A percentile compares a stretch with the other conserved stretches of the same genome.
Evolutionary conservation across 495 filamentous ascomycete species (phyloP).

Genomic region (Penicillium cinerascens): DNA sequence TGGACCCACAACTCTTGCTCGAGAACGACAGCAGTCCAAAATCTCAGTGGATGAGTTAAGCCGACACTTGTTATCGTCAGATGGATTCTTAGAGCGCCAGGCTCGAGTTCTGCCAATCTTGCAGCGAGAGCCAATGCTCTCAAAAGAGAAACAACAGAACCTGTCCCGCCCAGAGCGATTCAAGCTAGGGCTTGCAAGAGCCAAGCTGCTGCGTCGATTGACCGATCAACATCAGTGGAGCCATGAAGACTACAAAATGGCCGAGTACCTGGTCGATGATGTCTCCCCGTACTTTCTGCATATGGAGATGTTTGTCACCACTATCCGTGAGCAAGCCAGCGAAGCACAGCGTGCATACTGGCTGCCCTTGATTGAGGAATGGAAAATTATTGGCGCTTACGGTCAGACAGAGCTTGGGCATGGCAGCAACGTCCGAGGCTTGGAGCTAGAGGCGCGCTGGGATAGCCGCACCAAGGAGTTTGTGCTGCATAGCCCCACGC

Average conservation of each 20-base stretch:
- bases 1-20: slow-evolving; percentile 35
- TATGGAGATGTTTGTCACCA: slow-evolving; percentile 33
- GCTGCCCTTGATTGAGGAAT: slow-evolving; percentile 42
- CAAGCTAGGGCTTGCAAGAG: slow-evolving; percentile 44
- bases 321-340: slow-evolving; percentile 43
- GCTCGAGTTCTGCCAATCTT: slow-evolving; percentile 35
- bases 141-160: slow-evolving; percentile 42
- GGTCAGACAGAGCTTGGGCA: slow-evolving; percentile 49
- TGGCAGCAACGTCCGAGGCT: slow-evolving; percentile 45
- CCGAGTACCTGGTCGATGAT: slow-evolving; percentile 43
- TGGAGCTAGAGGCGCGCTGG: slow-evolving; percentile 46
- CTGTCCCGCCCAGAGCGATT: slow-evolving; percentile 44
- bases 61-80: slow-evolving; percentile 34
- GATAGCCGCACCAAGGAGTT: slow-evolving; percentile 40
- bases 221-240: slow-evolving; percentile 37
- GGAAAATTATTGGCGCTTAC: slow-evolving; percentile 46
- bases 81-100: slow-evolving; percentile 44
- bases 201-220: slow-evolving; percentile 44
- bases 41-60: slow-evolving; percentile 36
- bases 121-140: slow-evolving; percentile 36
- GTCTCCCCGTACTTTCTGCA: slow-evolving; percentile 43
- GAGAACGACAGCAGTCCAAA: slow-evolving; percentile 37
- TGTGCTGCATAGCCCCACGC: slow-evolving; percentile 42
- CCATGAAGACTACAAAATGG: slow-evolving; percentile 41
- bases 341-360: slow-evolving; percentile 42